Percentiles rank a stretch among this genome's conserved stretches.
Evolutionary conservation across 306 rosid genomes (phyloP).

Genomic region (Dalbergia oliveri): DNA sequence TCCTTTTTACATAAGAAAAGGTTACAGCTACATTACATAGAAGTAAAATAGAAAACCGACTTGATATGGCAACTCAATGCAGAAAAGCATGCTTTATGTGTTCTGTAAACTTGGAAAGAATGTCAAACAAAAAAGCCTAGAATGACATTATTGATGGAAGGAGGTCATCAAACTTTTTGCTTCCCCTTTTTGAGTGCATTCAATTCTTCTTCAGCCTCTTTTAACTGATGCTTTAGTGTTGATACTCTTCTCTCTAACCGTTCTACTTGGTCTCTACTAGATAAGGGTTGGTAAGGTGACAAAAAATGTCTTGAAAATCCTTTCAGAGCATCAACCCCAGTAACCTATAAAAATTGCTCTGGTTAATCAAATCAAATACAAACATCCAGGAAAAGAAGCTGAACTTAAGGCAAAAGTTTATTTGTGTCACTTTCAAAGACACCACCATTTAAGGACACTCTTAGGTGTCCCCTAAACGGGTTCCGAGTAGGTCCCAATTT

Average conservation of each 20-base stretch:
- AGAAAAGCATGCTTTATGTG: slow-evolving; percentile 43
- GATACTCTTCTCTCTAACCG: slow-evolving; percentile 71
- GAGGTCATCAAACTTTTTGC: slow-evolving; percentile 52
- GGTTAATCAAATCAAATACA: slow-evolving; percentile 18
- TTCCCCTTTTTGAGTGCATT: slow-evolving; percentile 69
- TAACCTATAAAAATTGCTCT: slow-evolving; percentile 66
- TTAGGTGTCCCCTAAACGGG: too few relatives aligned
- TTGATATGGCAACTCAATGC: slow-evolving; percentile 38
- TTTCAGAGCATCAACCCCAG: slow-evolving; percentile 85
- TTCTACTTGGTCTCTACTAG: slow-evolving; percentile 62
- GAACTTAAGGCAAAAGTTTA: neutral
- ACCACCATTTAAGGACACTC: too few relatives aligned
- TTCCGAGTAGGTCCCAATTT: too few relatives aligned
- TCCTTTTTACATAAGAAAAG: too few relatives aligned
- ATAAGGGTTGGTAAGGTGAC: slow-evolving; percentile 64
- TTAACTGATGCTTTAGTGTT: slow-evolving; percentile 62
- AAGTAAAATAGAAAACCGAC: neutral
- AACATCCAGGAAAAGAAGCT: slow-evolving; percentile 8
- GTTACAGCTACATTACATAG: too few relatives aligned
- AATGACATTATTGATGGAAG: slow-evolving; percentile 36
- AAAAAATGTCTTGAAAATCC: slow-evolving; percentile 73
- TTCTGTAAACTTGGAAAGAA: slow-evolving; percentile 41
- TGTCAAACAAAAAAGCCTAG: slow-evolving; percentile 34
- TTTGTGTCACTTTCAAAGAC: neutral
- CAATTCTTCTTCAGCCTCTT: slow-evolving; percentile 75